Base-by-base conservation (phyloP, 2,329 filamentous ascomycete genomes). In the Pseudonectria buxi region DNA sequence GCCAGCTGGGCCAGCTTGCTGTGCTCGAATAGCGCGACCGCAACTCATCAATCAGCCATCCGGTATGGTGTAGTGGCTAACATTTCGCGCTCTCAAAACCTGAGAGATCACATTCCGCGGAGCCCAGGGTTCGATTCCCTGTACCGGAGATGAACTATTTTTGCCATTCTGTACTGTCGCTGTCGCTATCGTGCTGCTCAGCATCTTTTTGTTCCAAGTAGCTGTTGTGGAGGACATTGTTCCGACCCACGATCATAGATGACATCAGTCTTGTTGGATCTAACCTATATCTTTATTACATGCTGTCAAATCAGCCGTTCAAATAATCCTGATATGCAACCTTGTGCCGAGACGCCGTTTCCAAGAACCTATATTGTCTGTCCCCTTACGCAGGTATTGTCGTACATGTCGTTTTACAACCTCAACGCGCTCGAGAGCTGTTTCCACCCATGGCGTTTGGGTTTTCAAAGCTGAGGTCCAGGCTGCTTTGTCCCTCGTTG, bases 371-470 rank as follows among this genome's bases (percentile, higher is more conserved):
- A 22, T 22, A 22, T 22, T 9, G 3, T 15, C 10, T 10, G 9
- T 26, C 22, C n/a, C 10, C 25, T 28, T 28, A 16, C 32, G 26
- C 25, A 28, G n/a, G 30, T 22, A 27, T 28, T 18, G 4, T 16
- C 16, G 7, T 24, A 10, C n/a, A 10, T 26, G 22, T 16, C 13
- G 7, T 18, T 13, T 18, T 11, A 3, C 11, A 13, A 7, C 7
- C 14, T 40, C n/a, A 40, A 16, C 14, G 26, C 11, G 22, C 35
- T 13, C 37, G 45, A 1, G 33, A 42, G 18, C 51, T 56, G 16
- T 58, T 62, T 30, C 57, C 54, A n/a, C 58, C 56, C 10, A 56
- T 44, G 6, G 55, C 57, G 36, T 51, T 55, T 1, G 71, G 69
- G 36, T 65, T 74, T 35, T 68, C 67, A 9, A 22, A 22, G 5